These are phyloP conservation scores for Phytophthora tentaculata DNA, from an alignment of 352 stramenopile genomes.

Conservation along the genomic window DNA sequence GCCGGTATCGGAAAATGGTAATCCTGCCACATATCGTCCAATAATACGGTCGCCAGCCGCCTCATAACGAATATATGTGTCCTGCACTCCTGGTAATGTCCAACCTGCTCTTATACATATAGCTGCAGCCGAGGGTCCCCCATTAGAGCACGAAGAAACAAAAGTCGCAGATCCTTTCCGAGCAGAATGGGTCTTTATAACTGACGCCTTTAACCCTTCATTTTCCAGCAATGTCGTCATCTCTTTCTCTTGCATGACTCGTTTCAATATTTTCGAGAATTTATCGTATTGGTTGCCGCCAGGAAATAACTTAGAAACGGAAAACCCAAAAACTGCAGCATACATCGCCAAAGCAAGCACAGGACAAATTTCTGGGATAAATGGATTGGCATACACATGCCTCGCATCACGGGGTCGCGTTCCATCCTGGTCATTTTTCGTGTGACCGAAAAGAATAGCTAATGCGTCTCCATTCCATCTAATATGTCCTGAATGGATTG, in stretches of 20 bases:
- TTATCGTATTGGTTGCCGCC: constrained; percentile 34
- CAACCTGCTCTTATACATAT: constrained; percentile 33
- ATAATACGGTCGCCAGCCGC: constrained; percentile 27
- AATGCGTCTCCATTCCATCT: constrained; percentile 23
- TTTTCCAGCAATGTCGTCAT: neutral
- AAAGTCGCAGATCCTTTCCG: constrained; percentile 31
- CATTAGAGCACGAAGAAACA: constrained; percentile 25
- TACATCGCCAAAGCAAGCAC: constrained; percentile 29
- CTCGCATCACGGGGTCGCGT: constrained; percentile 19
- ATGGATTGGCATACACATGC: constrained; percentile 40
- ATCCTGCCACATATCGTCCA: constrained; percentile 26
- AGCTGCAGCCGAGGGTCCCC: constrained; percentile 20
- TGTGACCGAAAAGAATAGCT: constrained; percentile 32
- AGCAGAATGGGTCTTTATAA: constrained; percentile 34
- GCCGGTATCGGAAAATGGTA: constrained; percentile 16
- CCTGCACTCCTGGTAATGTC: constrained; percentile 24
- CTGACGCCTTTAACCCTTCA: neutral
- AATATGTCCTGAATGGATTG: constrained; percentile 15
- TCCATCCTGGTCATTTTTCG: constrained; percentile 43
- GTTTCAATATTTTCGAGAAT: constrained; percentile 26
- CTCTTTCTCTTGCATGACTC: neutral
- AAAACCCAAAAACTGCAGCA: constrained; percentile 4
- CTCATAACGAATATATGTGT: constrained; percentile 33
- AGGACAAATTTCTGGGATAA: constrained; percentile 25
- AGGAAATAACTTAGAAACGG: constrained; percentile 23